These are phyloP conservation scores for Xylariaceae sp. DNA, from an alignment of 2,329 filamentous ascomycete species.

Conservation along the genomic window DNA sequence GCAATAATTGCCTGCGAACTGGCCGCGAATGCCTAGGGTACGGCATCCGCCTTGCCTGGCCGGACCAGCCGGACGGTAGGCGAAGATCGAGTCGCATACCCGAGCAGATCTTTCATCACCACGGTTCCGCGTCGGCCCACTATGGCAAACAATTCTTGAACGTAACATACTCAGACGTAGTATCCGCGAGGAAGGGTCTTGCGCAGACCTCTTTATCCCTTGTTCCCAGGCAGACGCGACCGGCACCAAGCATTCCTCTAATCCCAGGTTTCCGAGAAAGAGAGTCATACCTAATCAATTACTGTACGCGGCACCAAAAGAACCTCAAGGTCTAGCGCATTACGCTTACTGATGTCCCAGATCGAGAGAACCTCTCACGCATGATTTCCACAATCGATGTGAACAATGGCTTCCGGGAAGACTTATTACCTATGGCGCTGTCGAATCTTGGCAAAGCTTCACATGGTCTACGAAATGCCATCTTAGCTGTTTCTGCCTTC, in stretches of 20 bases:
- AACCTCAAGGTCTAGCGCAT: too few relatives aligned
- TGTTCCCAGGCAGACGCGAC: slow-evolving; percentile 22
- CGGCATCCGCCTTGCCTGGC: slow-evolving; percentile 42
- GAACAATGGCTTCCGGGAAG: slow-evolving; percentile 41
- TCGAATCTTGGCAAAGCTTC: slow-evolving; percentile 29
- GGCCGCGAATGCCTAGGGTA: slow-evolving; percentile 40
- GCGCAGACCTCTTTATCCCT: slow-evolving; percentile 20
- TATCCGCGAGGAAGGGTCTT: slow-evolving; percentile 26
- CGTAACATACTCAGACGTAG: slow-evolving; percentile 33
- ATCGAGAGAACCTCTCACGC: slow-evolving; percentile 33
- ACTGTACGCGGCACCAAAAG: slow-evolving; percentile 19
- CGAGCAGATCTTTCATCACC: slow-evolving; percentile 26
- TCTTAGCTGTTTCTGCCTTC: slow-evolving; percentile 39
- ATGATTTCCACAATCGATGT: slow-evolving; percentile 45
- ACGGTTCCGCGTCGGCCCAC: slow-evolving; percentile 21
- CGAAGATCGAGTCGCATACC: slow-evolving; percentile 27
- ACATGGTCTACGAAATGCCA: slow-evolving; percentile 37
- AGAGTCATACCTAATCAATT: slow-evolving; percentile 26
- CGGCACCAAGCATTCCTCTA: slow-evolving; percentile 22
- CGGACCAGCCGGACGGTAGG: slow-evolving; percentile 41
- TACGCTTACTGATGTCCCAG: slow-evolving; percentile 18
- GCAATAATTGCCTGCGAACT: slow-evolving; percentile 39
- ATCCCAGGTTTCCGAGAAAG: slow-evolving; percentile 24
- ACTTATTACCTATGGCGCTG: slow-evolving; percentile 43
- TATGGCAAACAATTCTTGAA: slow-evolving; percentile 36